These are phyloP conservation scores for Musa schizocarpa DNA, from an alignment of 176 grass and related monocot species.

Conservation along the genomic window DNA sequence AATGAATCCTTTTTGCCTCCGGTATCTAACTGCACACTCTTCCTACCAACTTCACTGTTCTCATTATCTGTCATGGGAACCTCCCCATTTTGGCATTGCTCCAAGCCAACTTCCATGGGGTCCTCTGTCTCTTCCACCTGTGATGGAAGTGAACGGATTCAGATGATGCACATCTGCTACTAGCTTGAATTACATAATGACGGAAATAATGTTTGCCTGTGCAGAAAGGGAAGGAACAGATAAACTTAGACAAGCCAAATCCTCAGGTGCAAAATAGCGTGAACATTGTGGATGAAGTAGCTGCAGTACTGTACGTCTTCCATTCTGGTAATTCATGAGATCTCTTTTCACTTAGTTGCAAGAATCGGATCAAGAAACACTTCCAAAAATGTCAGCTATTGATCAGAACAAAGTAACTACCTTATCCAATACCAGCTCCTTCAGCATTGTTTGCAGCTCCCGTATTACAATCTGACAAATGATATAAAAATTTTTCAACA, in stretches of 20 bases:
- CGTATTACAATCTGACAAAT: constrained; percentile 52
- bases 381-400: background rate
- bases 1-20: constrained; percentile 76
- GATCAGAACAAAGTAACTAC: constrained; percentile 31
- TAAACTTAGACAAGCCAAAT: constrained; percentile 63
- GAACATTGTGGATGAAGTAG: constrained; percentile 62
- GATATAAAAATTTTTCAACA: background rate
- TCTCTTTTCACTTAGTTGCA: background rate
- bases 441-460: constrained; percentile 49
- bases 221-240: constrained; percentile 54
- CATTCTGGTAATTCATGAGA: constrained; percentile 52
- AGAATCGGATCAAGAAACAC: background rate
- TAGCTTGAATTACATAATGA: background rate
- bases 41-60: background rate
- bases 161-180: background rate
- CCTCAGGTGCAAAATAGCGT: constrained; percentile 64
- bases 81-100: constrained; percentile 3
- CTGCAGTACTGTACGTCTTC: constrained; percentile 66
- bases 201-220: constrained; percentile 42
- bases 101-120: constrained; percentile 5
- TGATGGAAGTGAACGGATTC: constrained; percentile 17
- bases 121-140: constrained; percentile 37
- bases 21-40: constrained; percentile 19
- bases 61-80: constrained; percentile 28
- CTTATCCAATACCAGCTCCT: constrained; percentile 80